Evolutionary conservation across 2,329 filamentous ascomycete genomes (phyloP), one percentile per base, ranked within the genome.

Genomic region (Pseudocercospora eumusae): DNA sequence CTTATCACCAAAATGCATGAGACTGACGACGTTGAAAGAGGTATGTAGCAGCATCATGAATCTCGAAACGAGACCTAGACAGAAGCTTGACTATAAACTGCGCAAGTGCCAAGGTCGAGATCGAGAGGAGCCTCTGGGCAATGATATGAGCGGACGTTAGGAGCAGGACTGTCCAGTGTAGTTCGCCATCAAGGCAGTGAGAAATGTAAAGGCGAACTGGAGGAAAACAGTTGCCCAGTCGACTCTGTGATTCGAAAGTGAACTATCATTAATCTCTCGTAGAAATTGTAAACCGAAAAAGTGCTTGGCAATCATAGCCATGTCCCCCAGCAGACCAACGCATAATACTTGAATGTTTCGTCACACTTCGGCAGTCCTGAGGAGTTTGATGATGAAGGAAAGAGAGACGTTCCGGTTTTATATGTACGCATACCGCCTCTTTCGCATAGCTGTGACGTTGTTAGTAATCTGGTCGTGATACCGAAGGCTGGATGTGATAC

Each of bases 381-480:
- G n/a, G n/a, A 36, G 28, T 1, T 15, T 18, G 2, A 3, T 18
- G 15, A 40, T 40, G 36, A 49, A 13, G 4, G n/a, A 13, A 25
- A n/a, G n/a, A n/a, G 6, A 20, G 10, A 1, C 13, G 15, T 53
- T 31, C 7, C 15, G 13, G 25, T 18, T 1, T 40, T 15, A 60
- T 15, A 54, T 53, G n/a, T 45, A 55, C 33, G 56, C 54, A 40
- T 59, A 62, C 21, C 56, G 33, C 28, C 33, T 58, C 49, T 59
- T 62, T 23, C 44, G 53, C 20, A 44, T 45, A 9, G 44, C 53
- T 57, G 15, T 7, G 20, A 33, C 3, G 20, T 47, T 21, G 55
- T 57, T 13, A 57, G 55, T 23, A 44, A 13, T 8, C 23, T 28
- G 10, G 18, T 4, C 28, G n/a, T 53, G 27, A 23, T 20, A 42